Evolutionary conservation across 495 filamentous ascomycete species (phyloP).

Genomic region (Trichoderma orchidacearum): DNA sequence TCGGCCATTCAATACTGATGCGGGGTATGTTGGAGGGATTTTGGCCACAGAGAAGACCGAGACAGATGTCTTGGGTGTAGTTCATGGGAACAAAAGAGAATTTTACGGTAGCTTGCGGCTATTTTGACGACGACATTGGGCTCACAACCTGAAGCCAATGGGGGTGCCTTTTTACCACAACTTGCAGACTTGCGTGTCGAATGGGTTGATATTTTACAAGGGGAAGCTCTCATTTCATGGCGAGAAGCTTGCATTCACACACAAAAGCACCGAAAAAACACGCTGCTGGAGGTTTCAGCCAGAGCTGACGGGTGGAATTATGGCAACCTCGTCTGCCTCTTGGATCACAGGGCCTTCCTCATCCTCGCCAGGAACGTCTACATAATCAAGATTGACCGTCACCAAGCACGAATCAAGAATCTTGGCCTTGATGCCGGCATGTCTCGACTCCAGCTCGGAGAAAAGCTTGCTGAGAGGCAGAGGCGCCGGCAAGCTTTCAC

Average conservation of each 20-base stretch:
- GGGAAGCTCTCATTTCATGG: not conserved
- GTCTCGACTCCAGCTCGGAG: conserved; percentile 54
- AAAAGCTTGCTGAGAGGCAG: conserved; percentile 54
- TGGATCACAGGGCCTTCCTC: conserved; percentile 41
- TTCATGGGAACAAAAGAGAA: no score
- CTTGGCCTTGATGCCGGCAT: conserved; percentile 63
- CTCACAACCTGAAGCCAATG: no score
- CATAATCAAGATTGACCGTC: conserved; percentile 79
- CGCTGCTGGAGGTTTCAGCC: conserved; percentile 27
- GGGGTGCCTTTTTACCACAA: no score
- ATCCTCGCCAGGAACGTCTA: conserved; percentile 46
- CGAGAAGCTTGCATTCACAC: not conserved
- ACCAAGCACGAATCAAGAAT: conserved; percentile 67
- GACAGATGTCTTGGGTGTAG: no score
- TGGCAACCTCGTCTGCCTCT: conserved; percentile 77
- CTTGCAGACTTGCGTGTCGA: no score
- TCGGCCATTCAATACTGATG: no score
- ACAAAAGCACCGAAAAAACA: no score
- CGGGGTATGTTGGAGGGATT: no score
- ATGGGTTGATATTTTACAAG: no score
- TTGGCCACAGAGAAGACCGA: no score
- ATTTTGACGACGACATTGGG: no score
- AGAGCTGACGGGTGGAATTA: conserved; percentile 95
- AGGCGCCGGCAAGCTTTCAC: conserved; percentile 62
- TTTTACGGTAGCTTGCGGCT: no score